These are phyloP conservation scores for Ajuga chamaepitys DNA, from an alignment of 257 asterid genomes.

Conservation along the genomic window DNA sequence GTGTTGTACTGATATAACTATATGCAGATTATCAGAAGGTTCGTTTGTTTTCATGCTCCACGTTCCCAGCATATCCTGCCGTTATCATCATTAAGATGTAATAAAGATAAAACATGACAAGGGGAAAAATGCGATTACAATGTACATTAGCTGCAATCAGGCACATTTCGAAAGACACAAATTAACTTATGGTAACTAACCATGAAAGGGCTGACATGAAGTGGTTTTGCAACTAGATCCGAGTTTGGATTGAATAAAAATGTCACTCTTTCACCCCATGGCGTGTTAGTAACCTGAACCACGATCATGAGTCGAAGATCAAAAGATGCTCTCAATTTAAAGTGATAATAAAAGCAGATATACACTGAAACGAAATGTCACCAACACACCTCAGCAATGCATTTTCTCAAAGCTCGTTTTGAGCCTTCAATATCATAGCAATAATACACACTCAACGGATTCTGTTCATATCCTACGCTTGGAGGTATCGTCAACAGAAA, in stretches of 20 bases:
- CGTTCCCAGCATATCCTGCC: constrained; percentile 83
- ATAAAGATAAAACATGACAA: neutral
- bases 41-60: constrained; percentile 65
- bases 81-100: constrained; percentile 5
- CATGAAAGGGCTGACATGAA: constrained; percentile 99
- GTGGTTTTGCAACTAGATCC: constrained; percentile 85
- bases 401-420: constrained; percentile 42
- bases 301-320: constrained; percentile 12
- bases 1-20: constrained; percentile 71
- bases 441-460: constrained; percentile 85
- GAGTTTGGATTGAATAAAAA: constrained; percentile 77
- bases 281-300: constrained; percentile 87
- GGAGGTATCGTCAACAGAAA: constrained; percentile 91
- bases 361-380: neutral
- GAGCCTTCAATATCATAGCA: constrained; percentile 76
- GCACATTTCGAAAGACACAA: neutral
- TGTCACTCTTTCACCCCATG: constrained; percentile 95
- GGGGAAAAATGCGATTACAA: neutral
- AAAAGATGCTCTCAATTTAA: neutral
- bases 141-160: neutral
- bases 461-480: constrained; percentile 91
- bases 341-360: neutral
- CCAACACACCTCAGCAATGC: constrained; percentile 83
- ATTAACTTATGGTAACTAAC: constrained; percentile 30
- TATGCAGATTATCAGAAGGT: constrained; percentile 59